These are phyloP conservation scores for Aspergillus hancockii DNA, from an alignment of 495 filamentous ascomycete species.

Conservation along the genomic window DNA sequence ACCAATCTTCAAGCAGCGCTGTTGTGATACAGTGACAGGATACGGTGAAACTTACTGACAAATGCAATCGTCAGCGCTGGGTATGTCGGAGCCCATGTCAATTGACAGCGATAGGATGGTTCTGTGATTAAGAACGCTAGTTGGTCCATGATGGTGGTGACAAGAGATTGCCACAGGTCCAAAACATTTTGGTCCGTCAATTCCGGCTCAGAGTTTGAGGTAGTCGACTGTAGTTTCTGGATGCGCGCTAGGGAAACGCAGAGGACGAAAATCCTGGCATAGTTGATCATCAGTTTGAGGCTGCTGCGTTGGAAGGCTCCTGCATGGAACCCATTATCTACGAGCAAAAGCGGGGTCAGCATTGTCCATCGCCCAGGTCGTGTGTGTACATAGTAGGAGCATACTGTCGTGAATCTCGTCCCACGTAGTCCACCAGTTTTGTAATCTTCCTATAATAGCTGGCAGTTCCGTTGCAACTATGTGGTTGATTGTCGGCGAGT, in stretches of 20 bases:
- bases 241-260: constrained; percentile 42
- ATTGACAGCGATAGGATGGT: constrained; percentile 39
- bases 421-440: constrained; percentile 45
- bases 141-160: constrained; percentile 41
- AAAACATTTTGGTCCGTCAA: constrained; percentile 29
- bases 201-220: constrained; percentile 26
- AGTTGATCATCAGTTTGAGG: constrained; percentile 41
- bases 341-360: not conserved
- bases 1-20: not conserved
- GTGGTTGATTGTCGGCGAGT: constrained; percentile 27
- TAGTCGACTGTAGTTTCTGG: constrained; percentile 37
- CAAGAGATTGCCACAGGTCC: constrained; percentile 40
- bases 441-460: constrained; percentile 37
- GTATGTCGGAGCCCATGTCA: constrained; percentile 45
- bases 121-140: constrained; percentile 38
- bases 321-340: constrained; percentile 44
- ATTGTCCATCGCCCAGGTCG: not conserved
- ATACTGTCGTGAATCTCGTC: constrained; percentile 46
- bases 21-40: not conserved
- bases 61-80: constrained; percentile 44
- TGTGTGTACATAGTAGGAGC: constrained; percentile 4
- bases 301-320: constrained; percentile 45
- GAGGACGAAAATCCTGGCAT: constrained; percentile 41
- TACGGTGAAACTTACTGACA: constrained; percentile 36
- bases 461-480: constrained; percentile 36